Conservation (phyloP, 2,329 filamentous ascomycete species). For the Pezicula radicicola region DNA sequence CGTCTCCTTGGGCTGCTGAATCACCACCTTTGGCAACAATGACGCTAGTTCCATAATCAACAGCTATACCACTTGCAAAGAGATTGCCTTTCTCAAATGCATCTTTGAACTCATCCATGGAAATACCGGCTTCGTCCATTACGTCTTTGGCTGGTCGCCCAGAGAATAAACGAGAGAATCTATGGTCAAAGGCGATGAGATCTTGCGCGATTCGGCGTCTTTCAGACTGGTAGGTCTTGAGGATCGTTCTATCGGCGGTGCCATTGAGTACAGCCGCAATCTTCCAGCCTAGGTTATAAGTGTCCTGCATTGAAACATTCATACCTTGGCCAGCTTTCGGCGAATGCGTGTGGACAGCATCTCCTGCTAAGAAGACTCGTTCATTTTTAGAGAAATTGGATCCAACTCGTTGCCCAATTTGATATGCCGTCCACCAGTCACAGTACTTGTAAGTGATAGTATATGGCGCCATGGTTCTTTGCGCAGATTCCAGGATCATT, state of each 20-base stretch:
- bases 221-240: constrained; percentile 62
- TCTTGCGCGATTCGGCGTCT: constrained; percentile 60
- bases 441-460: constrained; percentile 61
- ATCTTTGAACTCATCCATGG: constrained; percentile 59
- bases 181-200: constrained; percentile 62
- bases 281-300: constrained; percentile 62
- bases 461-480: constrained; percentile 65
- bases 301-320: constrained; percentile 57
- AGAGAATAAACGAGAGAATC: constrained; percentile 54
- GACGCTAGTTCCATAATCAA: constrained; percentile 55
- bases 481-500: constrained; percentile 58
- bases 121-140: constrained; percentile 46
- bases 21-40: constrained; percentile 52
- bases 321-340: constrained; percentile 63
- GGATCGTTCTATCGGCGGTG: constrained; percentile 42
- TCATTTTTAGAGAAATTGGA: constrained; percentile 48
- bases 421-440: constrained; percentile 67
- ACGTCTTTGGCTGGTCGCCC: constrained; percentile 47
- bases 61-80: constrained; percentile 55
- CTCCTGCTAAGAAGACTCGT: constrained; percentile 51
- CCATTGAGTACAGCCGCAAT: constrained; percentile 42
- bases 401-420: constrained; percentile 65
- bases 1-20: constrained; percentile 41
- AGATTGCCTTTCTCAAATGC: constrained; percentile 57
- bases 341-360: constrained; percentile 57